Evolutionary conservation across 495 filamentous ascomycete species (phyloP).

Genomic region (Neurospora sp.): DNA sequence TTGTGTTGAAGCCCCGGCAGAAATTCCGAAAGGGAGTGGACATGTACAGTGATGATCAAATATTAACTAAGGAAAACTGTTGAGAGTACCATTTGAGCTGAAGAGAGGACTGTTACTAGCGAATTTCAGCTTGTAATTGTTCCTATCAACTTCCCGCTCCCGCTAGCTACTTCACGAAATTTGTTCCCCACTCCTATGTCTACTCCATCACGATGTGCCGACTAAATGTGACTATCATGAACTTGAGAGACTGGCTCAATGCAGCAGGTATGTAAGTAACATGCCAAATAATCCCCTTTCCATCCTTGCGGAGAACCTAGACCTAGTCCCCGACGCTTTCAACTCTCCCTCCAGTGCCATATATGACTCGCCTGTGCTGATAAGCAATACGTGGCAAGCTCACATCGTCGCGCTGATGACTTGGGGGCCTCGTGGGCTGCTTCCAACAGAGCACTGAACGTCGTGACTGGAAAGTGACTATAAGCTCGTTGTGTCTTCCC

Average conservation of each 20-base stretch:
- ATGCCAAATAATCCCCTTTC: background rate
- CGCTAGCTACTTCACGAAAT: background rate
- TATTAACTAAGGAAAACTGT: background rate
- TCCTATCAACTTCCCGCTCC: background rate
- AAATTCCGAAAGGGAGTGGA: background rate
- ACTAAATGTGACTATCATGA: background rate
- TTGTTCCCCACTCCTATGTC: background rate
- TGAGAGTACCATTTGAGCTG: too few species aligned
- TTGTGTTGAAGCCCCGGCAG: background rate
- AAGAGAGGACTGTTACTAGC: too few species aligned
- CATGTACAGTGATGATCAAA: background rate
- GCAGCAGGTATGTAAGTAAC: background rate
- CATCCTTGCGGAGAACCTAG: background rate
- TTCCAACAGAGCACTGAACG: background rate
- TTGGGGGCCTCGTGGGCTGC: background rate
- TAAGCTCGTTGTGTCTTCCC: too few species aligned
- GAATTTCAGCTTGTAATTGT: background rate
- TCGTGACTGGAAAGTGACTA: background rate
- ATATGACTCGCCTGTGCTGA: background rate
- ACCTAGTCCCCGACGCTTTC: too few species aligned
- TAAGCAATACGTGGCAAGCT: background rate
- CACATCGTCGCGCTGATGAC: background rate
- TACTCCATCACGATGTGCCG: background rate
- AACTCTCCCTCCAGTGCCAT: background rate
- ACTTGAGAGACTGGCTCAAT: accelerated